phyloP scores from a whole-genome alignment of 225 moss, liverwort and hornwort species.

The Sphagnum contortum region DNA sequence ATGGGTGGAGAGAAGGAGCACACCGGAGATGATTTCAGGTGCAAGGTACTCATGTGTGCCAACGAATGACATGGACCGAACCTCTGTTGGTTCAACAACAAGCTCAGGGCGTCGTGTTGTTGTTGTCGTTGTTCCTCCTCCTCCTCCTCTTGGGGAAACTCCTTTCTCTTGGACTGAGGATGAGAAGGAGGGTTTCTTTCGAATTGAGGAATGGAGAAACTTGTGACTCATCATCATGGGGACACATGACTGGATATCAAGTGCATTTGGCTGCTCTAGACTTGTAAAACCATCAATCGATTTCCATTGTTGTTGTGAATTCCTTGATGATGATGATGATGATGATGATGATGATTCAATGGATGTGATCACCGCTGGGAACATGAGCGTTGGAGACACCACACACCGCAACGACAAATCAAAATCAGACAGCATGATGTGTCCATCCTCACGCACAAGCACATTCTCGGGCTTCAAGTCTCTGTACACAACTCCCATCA shows the following conservation, averaged over 20 bases:
- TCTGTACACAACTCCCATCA: constrained; percentile 99
- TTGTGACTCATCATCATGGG: constrained; percentile 61
- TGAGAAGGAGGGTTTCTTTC: constrained; percentile 14
- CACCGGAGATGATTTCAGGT: constrained; percentile 81
- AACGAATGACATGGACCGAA: constrained; percentile 95
- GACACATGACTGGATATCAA: constrained; percentile 41
- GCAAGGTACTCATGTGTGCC: constrained; percentile 96
- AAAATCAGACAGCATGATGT: constrained; percentile 98
- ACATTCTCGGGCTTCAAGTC: constrained; percentile 96
- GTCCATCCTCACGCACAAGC: constrained; percentile 85
- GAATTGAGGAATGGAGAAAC: constrained; percentile 24
- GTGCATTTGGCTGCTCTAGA: constrained; percentile 30
- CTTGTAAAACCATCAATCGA: no score
- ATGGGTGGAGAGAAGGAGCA: no score
- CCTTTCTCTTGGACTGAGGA: no score
- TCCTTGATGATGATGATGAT: constrained; percentile 10
- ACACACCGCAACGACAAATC: constrained; percentile 76
- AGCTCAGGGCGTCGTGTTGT: constrained; percentile 97
- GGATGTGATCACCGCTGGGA: no score
- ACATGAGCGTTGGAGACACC: constrained; percentile 69
- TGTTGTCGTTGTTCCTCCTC: no score
- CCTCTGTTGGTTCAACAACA: constrained; percentile 85
- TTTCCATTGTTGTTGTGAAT: constrained; percentile 22
- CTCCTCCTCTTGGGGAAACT: no score
- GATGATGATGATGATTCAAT: no score